phyloP scores from a whole-genome alignment of 2,329 filamentous ascomycete species.

The Epichloe gansuensis region DNA sequence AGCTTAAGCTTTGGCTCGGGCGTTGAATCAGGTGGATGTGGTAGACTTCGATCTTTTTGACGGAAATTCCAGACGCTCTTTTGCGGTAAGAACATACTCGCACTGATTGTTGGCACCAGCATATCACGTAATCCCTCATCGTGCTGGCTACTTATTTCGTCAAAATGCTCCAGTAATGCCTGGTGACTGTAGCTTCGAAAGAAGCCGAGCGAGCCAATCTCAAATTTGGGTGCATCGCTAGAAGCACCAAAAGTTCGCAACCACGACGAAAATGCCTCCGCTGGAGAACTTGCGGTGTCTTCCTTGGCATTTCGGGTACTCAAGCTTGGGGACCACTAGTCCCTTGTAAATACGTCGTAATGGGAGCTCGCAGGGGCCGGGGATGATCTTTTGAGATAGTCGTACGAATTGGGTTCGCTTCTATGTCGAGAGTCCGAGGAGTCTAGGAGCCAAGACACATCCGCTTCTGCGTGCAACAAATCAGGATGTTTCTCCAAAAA shows the following conservation, averaged over 20 bases:
- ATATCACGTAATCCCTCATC: conserved; percentile 34
- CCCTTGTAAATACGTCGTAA: background rate
- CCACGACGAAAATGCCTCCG: conserved; percentile 20
- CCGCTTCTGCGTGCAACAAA: conserved; percentile 32
- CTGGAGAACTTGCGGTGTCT: conserved; percentile 11
- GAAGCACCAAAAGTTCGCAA: conserved; percentile 32
- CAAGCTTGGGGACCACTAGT: conserved; percentile 4
- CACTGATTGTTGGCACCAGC: conserved; percentile 39
- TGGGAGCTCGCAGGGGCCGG: background rate
- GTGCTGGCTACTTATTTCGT: conserved; percentile 34
- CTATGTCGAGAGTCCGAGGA: background rate
- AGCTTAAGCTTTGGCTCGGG: conserved; percentile 11
- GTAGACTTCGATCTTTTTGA: conserved; percentile 16
- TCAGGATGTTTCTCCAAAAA: conserved; percentile 33
- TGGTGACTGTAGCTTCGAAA: conserved; percentile 35
- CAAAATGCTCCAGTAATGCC: conserved; percentile 36
- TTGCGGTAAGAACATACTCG: conserved; percentile 39
- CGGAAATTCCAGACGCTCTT: conserved; percentile 38
- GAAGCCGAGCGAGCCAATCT: conserved; percentile 38
- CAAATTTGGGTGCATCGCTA: conserved; percentile 39
- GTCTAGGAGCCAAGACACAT: conserved; percentile 34
- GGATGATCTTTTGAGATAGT: background rate
- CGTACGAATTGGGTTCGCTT: background rate
- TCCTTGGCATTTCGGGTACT: background rate
- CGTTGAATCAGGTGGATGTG: conserved; percentile 15